Evolutionary conservation across 352 stramenopile species (phyloP), one percentile per base, ranked within the genome.

Genomic region (Bremia lactucae): DNA sequence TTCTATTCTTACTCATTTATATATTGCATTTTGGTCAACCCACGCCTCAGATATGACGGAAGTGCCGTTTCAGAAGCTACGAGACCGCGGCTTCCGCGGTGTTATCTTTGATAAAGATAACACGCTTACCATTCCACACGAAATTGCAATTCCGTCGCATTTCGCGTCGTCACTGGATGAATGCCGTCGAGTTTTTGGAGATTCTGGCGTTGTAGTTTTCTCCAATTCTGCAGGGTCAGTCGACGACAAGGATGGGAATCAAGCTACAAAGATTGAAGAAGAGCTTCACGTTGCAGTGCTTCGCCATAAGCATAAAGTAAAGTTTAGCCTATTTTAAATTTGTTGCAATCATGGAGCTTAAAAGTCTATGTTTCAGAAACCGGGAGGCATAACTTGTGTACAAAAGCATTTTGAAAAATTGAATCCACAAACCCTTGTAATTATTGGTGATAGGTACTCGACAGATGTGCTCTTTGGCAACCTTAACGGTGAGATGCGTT

Each of bases 91-190:
- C 19, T 96, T 98, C 64, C 80, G 86, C 28, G 86, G 82, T 25
- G 77, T 98, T 28, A 73, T 98, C 37, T 97, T 98, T 55, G 94
- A 98, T 72, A 98, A 98, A 55, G 94, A 98, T 59, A 98, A 98
- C 59, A 98, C 94, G 19, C 59, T 98, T 39, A 98, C 92, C 1
- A 68, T 80, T 2, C 94, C 94, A 6, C 95, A 98, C 46, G 68
- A 75, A 42, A 67, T 76, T 38, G 54, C 74, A 31, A 66, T 96
- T 35, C 86, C 95, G 23, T 61, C 74, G 4, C 70, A 84, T 47
- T 62, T 96, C 10, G 53, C 62, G 66, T 37, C 65, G 13, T 72
- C 79, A 13, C 55, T 92, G 47, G 55, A 57, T 14, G 74, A 89
- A 55, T 92, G 76, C 45, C 66, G 89, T 19, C 68, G 81, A 37